These are phyloP conservation scores for Penicillium malachiteum DNA, from an alignment of 495 filamentous ascomycete genomes.

Conservation along the genomic window DNA sequence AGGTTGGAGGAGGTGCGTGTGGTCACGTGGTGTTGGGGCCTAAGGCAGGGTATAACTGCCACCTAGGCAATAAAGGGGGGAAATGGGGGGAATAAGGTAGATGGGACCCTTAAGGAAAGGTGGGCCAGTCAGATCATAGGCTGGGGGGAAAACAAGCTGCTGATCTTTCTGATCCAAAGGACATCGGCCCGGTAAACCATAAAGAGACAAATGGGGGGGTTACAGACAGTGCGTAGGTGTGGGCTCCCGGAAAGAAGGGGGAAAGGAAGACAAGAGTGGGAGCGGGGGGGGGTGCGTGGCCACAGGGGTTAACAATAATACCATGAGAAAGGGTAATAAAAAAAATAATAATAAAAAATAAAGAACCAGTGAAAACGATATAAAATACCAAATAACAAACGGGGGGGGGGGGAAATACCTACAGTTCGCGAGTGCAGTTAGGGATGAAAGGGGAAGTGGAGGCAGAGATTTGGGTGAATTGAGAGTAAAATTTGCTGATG, in stretches of 20 bases:
- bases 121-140: constrained; percentile 13
- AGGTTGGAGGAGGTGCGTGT: constrained; percentile 24
- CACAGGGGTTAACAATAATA: constrained; percentile 23
- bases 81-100: neutral
- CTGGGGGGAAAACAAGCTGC: constrained; percentile 10
- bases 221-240: constrained; percentile 19
- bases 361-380: constrained; percentile 14
- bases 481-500: neutral
- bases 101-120: neutral
- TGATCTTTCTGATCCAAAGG: constrained; percentile 20
- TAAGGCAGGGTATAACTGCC: constrained; percentile 21
- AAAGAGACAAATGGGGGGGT: constrained; percentile 11
- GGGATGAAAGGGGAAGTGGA: constrained; percentile 19
- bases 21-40: constrained; percentile 42
- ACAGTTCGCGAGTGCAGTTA: constrained; percentile 20
- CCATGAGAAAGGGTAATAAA: constrained; percentile 6
- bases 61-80: constrained; percentile 1
- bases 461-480: constrained; percentile 9
- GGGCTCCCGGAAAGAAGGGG: constrained; percentile 15
- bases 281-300: constrained; percentile 39
- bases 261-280: constrained; percentile 1
- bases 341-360: constrained; percentile 13
- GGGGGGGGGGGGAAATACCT: constrained; percentile 17
- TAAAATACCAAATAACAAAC: constrained; percentile 13
- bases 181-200: constrained; percentile 16